Evolutionary conservation across 306 rosid genomes (phyloP).

Genomic region (Purshia tridentata): DNA sequence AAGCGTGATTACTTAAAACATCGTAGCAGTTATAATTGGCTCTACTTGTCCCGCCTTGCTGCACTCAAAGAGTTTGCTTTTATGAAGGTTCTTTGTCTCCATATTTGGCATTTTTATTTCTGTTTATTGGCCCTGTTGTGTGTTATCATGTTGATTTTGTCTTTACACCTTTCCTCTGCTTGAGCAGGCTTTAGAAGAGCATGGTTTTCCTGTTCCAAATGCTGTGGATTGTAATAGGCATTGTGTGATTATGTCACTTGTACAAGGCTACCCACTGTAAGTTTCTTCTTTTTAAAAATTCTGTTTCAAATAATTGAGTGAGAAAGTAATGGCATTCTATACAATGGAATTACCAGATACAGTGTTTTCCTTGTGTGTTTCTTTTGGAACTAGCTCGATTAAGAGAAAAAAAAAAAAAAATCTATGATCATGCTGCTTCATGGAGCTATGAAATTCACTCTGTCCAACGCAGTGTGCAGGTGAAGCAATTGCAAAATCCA

Average conservation of each 20-base stretch:
- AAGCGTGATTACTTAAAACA: slow-evolving; percentile 94
- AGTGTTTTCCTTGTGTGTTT: not conserved
- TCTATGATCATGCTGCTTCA: not conserved
- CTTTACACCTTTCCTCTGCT: slow-evolving; percentile 17
- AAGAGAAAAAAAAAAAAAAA: not conserved
- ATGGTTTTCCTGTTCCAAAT: slow-evolving; percentile 80
- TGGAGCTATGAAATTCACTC: not conserved
- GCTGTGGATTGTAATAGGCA: slow-evolving; percentile 85
- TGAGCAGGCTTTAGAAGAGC: slow-evolving; percentile 80
- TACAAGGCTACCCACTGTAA: slow-evolving; percentile 91
- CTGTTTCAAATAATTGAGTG: not conserved
- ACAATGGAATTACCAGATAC: not conserved
- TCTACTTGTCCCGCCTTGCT: slow-evolving; percentile 91
- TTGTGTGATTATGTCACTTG: slow-evolving; percentile 87
- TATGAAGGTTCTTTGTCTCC: slow-evolving; percentile 64
- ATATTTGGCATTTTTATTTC: slow-evolving; percentile 1
- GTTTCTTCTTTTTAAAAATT: slow-evolving; percentile 25
- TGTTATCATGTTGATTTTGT: slow-evolving; percentile 15
- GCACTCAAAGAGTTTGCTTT: slow-evolving; percentile 89
- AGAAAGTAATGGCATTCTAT: not conserved
- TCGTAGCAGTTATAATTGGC: slow-evolving; percentile 86
- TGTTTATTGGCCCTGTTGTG: not conserved
- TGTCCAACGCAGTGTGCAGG: slow-evolving; percentile 69
- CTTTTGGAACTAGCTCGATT: not conserved
- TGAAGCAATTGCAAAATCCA: slow-evolving; percentile 80